Base-by-base conservation (phyloP, 176 grass and related monocot species). In the Phragmites australis region DNA sequence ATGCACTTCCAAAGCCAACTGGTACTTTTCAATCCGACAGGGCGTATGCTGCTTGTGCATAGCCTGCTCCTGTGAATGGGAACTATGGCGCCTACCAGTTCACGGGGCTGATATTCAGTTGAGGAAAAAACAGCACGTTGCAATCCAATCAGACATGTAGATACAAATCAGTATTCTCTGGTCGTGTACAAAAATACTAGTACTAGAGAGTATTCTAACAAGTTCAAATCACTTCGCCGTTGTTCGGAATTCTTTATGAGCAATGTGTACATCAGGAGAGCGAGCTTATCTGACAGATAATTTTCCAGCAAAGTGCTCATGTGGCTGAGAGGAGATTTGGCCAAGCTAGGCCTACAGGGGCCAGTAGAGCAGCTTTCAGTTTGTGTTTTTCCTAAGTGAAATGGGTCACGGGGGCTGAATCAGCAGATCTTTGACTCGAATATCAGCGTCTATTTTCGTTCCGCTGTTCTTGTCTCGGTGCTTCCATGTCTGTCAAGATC, bases 401-500 rank as follows among this genome's bases (percentile, higher is more conserved):
- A 57, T 46, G 29, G 69, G 62, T 0, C 81, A 42, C 6, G 30
- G 78, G 41, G 47, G 70, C 25, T 76, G 70, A 69, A 70, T 56
- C 27, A 70, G 77, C 82, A 81, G 63, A 89, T 85, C 87, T 89
- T 85, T 89, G 87, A 85, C 82, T 37, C 70, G 52, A 61, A 88
- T 84, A 62, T 68, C 69, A 29, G 51, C 12, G 27, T 57, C 44
- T 65, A 80, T 27, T 34, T 85, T 56, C 46, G 58, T 55, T 64
- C 27, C 30, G 32, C 17, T 18, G 21, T 47, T 63, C 54, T 76
- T 63, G 70, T 75, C 81, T 51, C 52, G 60, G 46, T 26, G 45
- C 51, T 39, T 44, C 51, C 75, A 54, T 76, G 26, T 39, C 73
- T 40, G 68, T 82, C 59, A 27, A 82, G 41, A 25, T 10, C 21